A percentile compares a stretch with the other conserved stretches of the same genome.
These are phyloP conservation scores for Fusarium sp. DNA, from an alignment of 2,329 filamentous ascomycete species.

Conservation along the genomic window DNA sequence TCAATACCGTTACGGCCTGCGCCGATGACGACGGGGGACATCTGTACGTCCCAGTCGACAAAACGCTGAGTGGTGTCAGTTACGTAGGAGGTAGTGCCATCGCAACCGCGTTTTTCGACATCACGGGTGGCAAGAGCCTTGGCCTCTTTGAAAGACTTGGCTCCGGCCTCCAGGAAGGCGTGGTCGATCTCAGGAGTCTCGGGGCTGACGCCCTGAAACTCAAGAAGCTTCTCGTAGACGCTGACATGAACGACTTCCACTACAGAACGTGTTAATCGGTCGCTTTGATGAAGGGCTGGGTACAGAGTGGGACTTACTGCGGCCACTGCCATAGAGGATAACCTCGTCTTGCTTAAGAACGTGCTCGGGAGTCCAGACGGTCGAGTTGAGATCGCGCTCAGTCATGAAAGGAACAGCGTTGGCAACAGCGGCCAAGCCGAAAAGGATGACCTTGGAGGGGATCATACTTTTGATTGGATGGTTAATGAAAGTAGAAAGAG, in stretches of 20 bases:
- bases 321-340: conserved; percentile 28
- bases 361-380: conserved; percentile 29
- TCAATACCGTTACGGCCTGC: conserved; percentile 8
- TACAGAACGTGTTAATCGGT: accelerated
- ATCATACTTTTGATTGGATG: too few relatives aligned
- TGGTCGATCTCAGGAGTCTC: conserved; percentile 14
- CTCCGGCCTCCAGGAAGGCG: not conserved
- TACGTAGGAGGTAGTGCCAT: not conserved
- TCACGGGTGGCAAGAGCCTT: not conserved
- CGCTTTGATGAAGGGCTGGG: not conserved
- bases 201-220: not conserved
- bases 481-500: too few relatives aligned
- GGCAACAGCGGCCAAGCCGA: not conserved
- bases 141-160: not conserved
- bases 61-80: conserved; percentile 12
- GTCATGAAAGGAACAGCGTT: conserved; percentile 25
- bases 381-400: conserved; percentile 22
- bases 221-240: conserved; percentile 19
- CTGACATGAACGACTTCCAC: conserved; percentile 27
- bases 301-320: not conserved
- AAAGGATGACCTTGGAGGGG: not conserved
- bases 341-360: conserved; percentile 28
- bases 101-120: conserved; percentile 1
- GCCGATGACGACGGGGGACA: conserved; percentile 29
- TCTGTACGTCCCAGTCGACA: conserved; percentile 34